Percentiles rank a stretch among this genome's conserved stretches.
Evolutionary conservation across 495 filamentous ascomycete genomes (phyloP).

Genomic region (Choiromyces venosus): DNA sequence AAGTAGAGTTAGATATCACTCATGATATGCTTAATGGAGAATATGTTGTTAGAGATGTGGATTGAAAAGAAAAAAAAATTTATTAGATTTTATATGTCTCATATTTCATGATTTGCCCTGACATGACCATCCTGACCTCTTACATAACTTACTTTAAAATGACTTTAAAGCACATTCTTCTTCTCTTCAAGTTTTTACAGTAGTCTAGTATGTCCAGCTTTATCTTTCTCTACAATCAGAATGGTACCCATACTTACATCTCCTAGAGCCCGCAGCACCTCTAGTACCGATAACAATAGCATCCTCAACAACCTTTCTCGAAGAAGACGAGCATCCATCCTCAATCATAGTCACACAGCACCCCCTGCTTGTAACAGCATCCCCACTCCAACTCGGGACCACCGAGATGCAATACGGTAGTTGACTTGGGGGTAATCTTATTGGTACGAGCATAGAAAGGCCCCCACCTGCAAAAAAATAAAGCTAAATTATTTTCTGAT

Average conservation of each 20-base stretch:
- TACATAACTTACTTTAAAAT: too few species aligned
- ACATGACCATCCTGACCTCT: too few species aligned
- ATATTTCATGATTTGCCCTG: too few species aligned
- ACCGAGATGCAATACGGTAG: not conserved
- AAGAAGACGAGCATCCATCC: not conserved
- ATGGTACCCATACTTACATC: not conserved
- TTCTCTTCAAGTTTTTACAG: too few species aligned
- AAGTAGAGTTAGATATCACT: too few species aligned
- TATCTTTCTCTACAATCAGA: not conserved
- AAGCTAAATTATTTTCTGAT: not conserved
- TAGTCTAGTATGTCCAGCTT: not conserved
- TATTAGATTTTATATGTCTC: too few species aligned
- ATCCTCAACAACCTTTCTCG: not conserved
- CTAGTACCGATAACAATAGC: not conserved
- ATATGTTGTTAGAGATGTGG: too few species aligned
- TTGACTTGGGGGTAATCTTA: not conserved
- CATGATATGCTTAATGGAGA: too few species aligned
- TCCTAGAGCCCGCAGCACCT: not conserved
- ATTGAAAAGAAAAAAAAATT: too few species aligned
- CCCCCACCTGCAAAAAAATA: not conserved
- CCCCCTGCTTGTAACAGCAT: not conserved
- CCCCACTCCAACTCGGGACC: not conserved
- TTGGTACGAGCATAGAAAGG: not conserved
- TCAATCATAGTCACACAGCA: not conserved
- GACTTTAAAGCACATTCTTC: too few species aligned